Conservation (phyloP, 208 protist genomes). For the Wallacemonas collosoma region DNA sequence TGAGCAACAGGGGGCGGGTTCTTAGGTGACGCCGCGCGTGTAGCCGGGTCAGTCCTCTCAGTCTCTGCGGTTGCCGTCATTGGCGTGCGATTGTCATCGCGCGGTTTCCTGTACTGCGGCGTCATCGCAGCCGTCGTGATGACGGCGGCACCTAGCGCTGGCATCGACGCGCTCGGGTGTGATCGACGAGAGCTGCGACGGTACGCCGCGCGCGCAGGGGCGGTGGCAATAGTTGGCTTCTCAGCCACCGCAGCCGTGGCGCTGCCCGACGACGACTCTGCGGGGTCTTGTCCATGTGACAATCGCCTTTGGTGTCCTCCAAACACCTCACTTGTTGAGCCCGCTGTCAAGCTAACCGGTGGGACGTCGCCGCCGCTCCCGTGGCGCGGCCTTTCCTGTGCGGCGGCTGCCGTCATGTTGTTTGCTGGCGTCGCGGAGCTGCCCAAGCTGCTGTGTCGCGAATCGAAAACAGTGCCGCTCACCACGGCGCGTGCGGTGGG, state of each 20-base stretch:
- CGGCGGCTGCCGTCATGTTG: too few relatives aligned
- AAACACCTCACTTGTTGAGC: too few relatives aligned
- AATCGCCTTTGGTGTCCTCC: too few relatives aligned
- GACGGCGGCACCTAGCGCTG: background rate
- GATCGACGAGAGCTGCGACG: conserved; percentile 2
- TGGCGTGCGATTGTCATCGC: background rate
- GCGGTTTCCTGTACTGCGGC: background rate
- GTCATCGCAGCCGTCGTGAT: background rate
- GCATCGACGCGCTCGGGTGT: conserved; percentile 13
- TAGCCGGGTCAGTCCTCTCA: too few relatives aligned
- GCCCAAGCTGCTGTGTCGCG: too few relatives aligned
- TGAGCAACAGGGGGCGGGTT: background rate
- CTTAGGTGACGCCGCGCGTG: too few relatives aligned
- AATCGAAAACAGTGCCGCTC: too few relatives aligned
- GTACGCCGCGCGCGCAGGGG: background rate
- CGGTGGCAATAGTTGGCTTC: background rate
- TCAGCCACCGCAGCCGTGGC: background rate
- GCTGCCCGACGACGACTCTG: background rate
- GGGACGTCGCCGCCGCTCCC: too few relatives aligned
- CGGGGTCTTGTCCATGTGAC: background rate
- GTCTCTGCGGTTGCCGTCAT: background rate
- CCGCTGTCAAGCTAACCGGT: too few relatives aligned
- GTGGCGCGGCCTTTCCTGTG: too few relatives aligned
- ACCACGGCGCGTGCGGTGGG: background rate
- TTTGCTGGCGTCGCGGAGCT: too few relatives aligned